Conservation (phyloP, 176 grass and related monocot genomes). For the Rhipidocladum racemiflorum region DNA sequence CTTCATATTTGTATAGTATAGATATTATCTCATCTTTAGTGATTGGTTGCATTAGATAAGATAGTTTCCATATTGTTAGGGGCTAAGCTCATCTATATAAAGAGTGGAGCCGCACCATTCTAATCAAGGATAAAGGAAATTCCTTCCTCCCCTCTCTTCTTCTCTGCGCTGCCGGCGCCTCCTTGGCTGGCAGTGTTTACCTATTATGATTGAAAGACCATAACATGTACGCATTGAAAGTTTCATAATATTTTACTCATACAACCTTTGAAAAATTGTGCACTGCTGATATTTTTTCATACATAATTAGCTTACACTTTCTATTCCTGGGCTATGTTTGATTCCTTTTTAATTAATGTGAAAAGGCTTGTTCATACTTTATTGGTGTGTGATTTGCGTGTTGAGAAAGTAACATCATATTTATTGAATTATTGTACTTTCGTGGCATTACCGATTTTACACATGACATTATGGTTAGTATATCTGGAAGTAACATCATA, state of each 20-base stretch:
- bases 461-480: slow-evolving; percentile 5
- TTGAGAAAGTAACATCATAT: not conserved
- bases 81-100: too few relatives aligned
- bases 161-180: too few relatives aligned
- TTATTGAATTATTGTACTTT: not conserved
- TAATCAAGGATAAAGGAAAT: too few relatives aligned
- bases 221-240: not conserved
- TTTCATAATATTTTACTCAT: not conserved
- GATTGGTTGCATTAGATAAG: too few relatives aligned
- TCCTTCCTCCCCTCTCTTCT: too few relatives aligned
- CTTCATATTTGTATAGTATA: too few relatives aligned
- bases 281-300: not conserved
- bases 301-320: not conserved
- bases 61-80: too few relatives aligned
- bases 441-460: not conserved
- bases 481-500: slow-evolving; percentile 8
- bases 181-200: too few relatives aligned
- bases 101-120: too few relatives aligned
- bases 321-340: not conserved
- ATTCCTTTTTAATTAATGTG: slow-evolving; percentile 6
- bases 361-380: slow-evolving; percentile 7
- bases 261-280: not conserved
- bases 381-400: not conserved
- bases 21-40: too few relatives aligned
- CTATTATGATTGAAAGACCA: too few relatives aligned